Evolutionary conservation across 306 rosid genomes (phyloP).

Genomic region (Neltuma alba): DNA sequence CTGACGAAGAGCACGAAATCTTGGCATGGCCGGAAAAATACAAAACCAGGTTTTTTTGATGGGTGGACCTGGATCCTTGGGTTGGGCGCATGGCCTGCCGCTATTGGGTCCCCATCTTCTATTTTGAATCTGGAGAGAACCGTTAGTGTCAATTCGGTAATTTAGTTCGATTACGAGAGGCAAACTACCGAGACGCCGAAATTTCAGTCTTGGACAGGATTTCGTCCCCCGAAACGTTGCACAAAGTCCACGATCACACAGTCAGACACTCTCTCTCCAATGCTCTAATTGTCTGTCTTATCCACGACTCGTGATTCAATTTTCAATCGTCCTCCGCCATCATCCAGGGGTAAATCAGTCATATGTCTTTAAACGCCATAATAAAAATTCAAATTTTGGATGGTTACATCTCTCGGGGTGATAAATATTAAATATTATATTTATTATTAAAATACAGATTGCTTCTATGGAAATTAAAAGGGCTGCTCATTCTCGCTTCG

Average conservation of each 20-base stretch:
- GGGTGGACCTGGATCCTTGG: background rate
- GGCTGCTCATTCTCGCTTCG: background rate
- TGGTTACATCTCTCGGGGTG: slow-evolving; percentile 13
- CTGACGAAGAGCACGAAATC: background rate
- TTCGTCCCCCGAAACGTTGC: slow-evolving; percentile 24
- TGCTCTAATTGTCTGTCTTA: slow-evolving; percentile 2
- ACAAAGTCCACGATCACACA: slow-evolving; percentile 3
- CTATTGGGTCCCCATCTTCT: background rate
- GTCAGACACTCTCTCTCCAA: background rate
- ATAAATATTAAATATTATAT: background rate
- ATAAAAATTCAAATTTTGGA: slow-evolving; percentile 9
- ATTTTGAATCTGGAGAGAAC: slow-evolving; percentile 20
- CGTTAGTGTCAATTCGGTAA: slow-evolving; percentile 32
- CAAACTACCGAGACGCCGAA: slow-evolving; percentile 40
- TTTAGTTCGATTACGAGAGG: background rate
- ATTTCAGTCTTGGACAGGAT: slow-evolving; percentile 29
- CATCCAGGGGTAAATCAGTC: slow-evolving; percentile 44
- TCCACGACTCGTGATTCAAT: background rate
- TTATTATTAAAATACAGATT: background rate
- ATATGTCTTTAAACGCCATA: background rate
- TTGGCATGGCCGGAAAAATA: background rate
- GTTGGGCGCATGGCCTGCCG: background rate
- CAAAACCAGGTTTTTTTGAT: background rate
- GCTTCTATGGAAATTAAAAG: background rate
- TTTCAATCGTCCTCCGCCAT: background rate